phyloP scores from a whole-genome alignment of 2,329 filamentous ascomycete species.

The Penicillium sp. region DNA sequence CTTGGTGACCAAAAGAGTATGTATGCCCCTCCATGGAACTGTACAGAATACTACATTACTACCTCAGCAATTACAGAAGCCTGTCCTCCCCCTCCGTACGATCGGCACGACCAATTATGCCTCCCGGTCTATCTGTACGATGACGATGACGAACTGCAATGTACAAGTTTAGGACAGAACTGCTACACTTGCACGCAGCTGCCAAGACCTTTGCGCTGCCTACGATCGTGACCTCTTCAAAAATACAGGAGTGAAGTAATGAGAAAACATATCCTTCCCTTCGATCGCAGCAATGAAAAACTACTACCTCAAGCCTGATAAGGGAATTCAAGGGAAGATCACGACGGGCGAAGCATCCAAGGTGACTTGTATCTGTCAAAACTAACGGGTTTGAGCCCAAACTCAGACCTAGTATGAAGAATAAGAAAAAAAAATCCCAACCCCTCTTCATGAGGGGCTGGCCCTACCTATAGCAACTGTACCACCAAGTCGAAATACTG shows the following conservation, averaged over 20 bases:
- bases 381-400: background rate
- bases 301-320: background rate
- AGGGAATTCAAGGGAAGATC: background rate
- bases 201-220: background rate
- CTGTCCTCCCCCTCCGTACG: background rate
- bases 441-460: conserved; percentile 1
- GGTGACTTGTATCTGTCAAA: background rate
- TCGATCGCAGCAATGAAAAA: too few relatives aligned
- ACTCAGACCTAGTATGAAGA: too few relatives aligned
- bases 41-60: background rate
- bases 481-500: background rate
- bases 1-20: background rate
- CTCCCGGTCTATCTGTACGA: background rate
- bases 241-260: too few relatives aligned
- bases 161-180: background rate
- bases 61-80: background rate
- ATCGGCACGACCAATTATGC: background rate
- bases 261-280: too few relatives aligned
- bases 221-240: background rate
- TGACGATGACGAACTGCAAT: conserved; percentile 13
- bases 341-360: background rate
- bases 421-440: background rate
- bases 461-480: background rate
- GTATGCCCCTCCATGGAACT: background rate
- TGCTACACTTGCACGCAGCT: conserved; percentile 20